Conservation (phyloP, 345 rosid species). For the Linum tenue region DNA sequence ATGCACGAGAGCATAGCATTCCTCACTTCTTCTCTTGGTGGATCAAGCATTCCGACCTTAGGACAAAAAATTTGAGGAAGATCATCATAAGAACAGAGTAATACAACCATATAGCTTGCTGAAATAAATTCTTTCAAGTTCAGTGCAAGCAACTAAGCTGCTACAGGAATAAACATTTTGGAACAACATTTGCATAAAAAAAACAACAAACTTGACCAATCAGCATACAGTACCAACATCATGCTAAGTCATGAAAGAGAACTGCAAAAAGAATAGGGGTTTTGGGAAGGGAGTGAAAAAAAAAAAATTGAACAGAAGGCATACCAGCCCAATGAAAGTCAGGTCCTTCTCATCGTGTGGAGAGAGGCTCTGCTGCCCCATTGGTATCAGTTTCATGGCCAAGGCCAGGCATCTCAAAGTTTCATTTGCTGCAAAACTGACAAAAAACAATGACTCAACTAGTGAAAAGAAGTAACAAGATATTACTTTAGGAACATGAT, state of each 20-base stretch:
- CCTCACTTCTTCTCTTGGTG: constrained; percentile 94
- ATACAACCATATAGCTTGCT: not conserved
- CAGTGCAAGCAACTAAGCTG: not conserved
- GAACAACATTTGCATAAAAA: not conserved
- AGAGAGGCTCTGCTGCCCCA: constrained; percentile 60
- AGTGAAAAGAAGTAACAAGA: not conserved
- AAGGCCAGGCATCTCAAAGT: constrained; percentile 87
- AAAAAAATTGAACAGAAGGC: constrained; percentile 36
- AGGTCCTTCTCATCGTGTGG: constrained; percentile 83
- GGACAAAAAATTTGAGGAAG: constrained; percentile 6
- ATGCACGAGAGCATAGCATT: constrained; percentile 91
- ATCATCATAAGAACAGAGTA: not conserved
- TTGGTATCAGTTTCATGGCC: constrained; percentile 76
- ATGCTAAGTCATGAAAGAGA: too few species aligned
- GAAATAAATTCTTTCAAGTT: not conserved
- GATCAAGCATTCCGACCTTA: constrained; percentile 99
- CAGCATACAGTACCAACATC: too few species aligned
- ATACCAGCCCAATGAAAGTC: constrained; percentile 99
- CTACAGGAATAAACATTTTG: too few species aligned
- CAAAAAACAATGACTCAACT: constrained; percentile 19
- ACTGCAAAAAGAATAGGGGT: too few species aligned
- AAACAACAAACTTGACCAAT: not conserved
- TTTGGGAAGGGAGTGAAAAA: too few species aligned
- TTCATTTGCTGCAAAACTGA: constrained; percentile 94
- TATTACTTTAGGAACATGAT: too few species aligned